phyloP scores from a whole-genome alignment of 352 stramenopile genomes.

The Globisporangium cederbergense region DNA sequence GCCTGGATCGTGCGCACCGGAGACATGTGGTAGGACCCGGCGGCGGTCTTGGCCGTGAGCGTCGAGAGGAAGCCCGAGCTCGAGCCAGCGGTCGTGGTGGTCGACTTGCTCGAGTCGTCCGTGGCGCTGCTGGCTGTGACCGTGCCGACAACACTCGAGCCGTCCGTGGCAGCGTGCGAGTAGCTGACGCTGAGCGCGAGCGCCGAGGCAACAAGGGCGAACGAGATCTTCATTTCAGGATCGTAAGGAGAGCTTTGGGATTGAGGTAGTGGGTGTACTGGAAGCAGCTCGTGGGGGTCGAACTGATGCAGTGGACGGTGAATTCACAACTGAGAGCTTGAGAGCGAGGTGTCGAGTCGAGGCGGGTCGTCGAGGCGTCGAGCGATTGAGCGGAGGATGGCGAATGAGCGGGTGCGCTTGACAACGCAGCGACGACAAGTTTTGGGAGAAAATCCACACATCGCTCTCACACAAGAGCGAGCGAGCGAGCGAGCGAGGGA shows the following conservation, averaged over 20 bases:
- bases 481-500: too few species aligned
- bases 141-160: slow-evolving; percentile 10
- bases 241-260: background rate
- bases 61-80: slow-evolving; percentile 19
- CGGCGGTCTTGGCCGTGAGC: slow-evolving; percentile 14
- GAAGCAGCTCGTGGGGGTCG: slow-evolving; percentile 2
- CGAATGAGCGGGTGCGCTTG: background rate
- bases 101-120: slow-evolving; percentile 10
- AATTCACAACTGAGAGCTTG: slow-evolving; percentile 15
- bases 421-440: slow-evolving; percentile 1
- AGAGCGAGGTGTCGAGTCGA: slow-evolving; percentile 4
- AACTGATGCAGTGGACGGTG: slow-evolving; percentile 6
- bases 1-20: slow-evolving; percentile 73
- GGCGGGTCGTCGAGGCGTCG: background rate
- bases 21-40: slow-evolving; percentile 59
- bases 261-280: background rate
- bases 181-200: slow-evolving; percentile 20
- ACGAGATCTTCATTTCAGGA: slow-evolving; percentile 13
- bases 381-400: background rate
- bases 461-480: background rate
- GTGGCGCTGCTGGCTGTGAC: slow-evolving; percentile 23
- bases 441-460: slow-evolving; percentile 6
- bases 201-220: slow-evolving; percentile 10
- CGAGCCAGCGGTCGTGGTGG: slow-evolving; percentile 8
- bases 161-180: slow-evolving; percentile 14